Percentiles rank a stretch among this genome's conserved stretches.
These are phyloP conservation scores for Olyra latifolia DNA, from an alignment of 176 grass and related monocot species.

Conservation along the genomic window DNA sequence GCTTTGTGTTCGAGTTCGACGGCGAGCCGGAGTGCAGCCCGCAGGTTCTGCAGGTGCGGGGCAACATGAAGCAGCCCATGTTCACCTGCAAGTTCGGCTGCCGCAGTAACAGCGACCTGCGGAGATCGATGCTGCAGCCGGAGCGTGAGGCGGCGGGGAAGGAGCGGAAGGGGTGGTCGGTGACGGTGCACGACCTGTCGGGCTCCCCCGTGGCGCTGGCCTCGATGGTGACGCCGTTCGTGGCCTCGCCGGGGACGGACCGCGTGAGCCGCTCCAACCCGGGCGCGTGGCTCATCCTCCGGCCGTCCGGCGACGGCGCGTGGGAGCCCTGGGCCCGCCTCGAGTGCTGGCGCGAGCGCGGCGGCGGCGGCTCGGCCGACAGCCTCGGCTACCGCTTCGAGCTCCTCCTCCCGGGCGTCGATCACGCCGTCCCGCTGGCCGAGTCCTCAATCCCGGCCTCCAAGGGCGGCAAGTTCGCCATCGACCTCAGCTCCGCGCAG, in stretches of 20 bases:
- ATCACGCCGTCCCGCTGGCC: constrained; percentile 55
- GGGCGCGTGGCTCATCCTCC: constrained; percentile 94
- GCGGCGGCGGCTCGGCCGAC: constrained; percentile 53
- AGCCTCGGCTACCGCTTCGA: constrained; percentile 86
- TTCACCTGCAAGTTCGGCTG: constrained; percentile 97
- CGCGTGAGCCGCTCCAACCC: constrained; percentile 90
- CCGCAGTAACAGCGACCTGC: constrained; percentile 76
- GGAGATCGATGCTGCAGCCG: constrained; percentile 45
- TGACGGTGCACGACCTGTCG: constrained; percentile 95
- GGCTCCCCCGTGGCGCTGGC: constrained; percentile 89
- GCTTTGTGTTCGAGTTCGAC: constrained; percentile 90
- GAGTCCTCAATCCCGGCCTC: constrained; percentile 55
- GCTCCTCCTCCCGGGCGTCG: constrained; percentile 60
- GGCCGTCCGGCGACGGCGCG: constrained; percentile 65
- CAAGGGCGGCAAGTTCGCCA: constrained; percentile 88
- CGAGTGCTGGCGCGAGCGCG: constrained; percentile 93
- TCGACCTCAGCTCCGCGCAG: constrained; percentile 77
- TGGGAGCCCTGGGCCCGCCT: constrained; percentile 95
- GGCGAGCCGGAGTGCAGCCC: constrained; percentile 92
- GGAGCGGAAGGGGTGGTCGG: constrained; percentile 96
- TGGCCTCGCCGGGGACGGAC: constrained; percentile 78
- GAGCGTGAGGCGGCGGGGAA: constrained; percentile 51
- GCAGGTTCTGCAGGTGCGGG: constrained; percentile 70
- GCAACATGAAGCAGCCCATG: constrained; percentile 74
- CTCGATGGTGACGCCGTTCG: constrained; percentile 95